These are phyloP conservation scores for Fusarium sacchari DNA, from an alignment of 2,329 filamentous ascomycete species.

Conservation along the genomic window DNA sequence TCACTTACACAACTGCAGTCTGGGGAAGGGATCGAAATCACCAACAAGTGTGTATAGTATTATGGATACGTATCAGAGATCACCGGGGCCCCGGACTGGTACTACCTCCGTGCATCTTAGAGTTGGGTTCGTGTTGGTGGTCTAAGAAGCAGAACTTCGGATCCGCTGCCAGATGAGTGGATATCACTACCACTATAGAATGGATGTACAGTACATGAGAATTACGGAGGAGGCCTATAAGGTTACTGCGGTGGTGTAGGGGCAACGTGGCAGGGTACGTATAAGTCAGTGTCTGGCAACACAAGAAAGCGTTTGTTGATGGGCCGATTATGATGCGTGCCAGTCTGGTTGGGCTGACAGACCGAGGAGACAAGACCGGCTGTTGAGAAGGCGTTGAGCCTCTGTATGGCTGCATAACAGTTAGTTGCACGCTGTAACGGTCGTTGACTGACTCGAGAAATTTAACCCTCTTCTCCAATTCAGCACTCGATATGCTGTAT, in stretches of 20 bases:
- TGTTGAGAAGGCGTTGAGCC: background rate
- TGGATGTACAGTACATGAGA: background rate
- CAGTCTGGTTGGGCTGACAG: background rate
- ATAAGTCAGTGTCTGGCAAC: background rate
- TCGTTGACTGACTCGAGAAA: background rate
- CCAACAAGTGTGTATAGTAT: background rate
- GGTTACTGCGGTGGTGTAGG: background rate
- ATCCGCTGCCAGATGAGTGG: constrained; percentile 29
- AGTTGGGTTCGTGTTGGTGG: constrained; percentile 7
- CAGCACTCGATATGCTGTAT: background rate
- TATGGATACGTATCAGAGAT: constrained; percentile 11
- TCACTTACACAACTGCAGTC: constrained; percentile 3
- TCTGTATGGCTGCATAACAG: background rate
- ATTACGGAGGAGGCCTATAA: background rate
- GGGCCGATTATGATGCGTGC: constrained; percentile 14
- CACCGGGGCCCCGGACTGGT: constrained; percentile 28
- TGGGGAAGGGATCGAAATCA: constrained; percentile 13
- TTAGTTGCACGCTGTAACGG: background rate
- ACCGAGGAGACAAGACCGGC: background rate
- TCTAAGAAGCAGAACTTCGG: constrained; percentile 34
- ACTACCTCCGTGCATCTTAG: constrained; percentile 1
- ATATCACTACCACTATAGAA: background rate
- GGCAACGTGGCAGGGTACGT: constrained; percentile 15
- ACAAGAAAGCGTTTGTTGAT: constrained; percentile 13
- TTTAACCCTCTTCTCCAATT: constrained; percentile 6